Base-by-base conservation (phyloP, 805 yeast genomes). In the Candida piceae region DNA sequence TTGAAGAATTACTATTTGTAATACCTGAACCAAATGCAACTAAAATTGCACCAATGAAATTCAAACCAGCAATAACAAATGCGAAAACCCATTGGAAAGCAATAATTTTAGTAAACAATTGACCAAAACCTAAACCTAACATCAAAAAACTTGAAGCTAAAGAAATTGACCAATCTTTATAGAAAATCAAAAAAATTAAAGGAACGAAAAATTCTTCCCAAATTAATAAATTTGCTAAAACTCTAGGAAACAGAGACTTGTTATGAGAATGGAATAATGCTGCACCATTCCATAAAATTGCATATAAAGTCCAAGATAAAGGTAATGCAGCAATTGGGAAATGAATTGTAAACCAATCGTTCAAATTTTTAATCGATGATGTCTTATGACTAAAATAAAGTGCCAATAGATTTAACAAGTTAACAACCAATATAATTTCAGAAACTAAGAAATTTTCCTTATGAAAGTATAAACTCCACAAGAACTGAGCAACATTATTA, bases 51-150 rank as follows among this genome's bases (percentile, higher is more conserved):
- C 70, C 56, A 16, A 78, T 50, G 39, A 78, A 69, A 55, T 81
- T 68, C 21, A 78, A 36, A 5, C 74, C 78, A 8, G 84, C 62
- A 43, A 84, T 83, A 36, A 73, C 58, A 45, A 82, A 76, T 4
- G 88, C 94, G 64, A 85, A 85, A 46, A 82, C 74, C 95, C 95
- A 85, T 64, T 85, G 95, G 46, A 85, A 68, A 3, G 90, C 90
- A 62, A 85, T 70, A 25, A 76, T 64, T 61, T 74, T 81, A 32
- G 78, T 73, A 53, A 78, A 68, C 37, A 85, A 55, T 61, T 85
- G 95, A 36, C 81, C 80, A 31, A 82, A 64, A 4, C 80, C 90
- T 31, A 85, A 56, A 24, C 84, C 89, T 39, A 82, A 69, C 43
- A 71, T 64, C 49, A 85, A 62, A 48, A 74, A 66, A 21, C 81